phyloP scores from a whole-genome alignment of 75 land plant species.

The Picea sitchensis region DNA sequence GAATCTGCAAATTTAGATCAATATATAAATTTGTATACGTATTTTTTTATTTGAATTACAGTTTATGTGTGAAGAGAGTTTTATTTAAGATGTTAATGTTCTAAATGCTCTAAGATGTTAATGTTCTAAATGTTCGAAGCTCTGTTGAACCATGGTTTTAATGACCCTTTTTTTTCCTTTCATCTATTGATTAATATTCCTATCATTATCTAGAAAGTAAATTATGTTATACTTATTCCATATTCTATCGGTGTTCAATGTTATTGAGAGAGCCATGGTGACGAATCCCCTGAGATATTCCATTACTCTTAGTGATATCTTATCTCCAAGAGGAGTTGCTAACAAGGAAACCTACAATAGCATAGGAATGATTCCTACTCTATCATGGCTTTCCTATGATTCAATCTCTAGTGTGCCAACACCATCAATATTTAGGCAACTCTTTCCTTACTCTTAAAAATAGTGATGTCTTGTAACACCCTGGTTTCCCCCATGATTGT shows the following conservation, averaged over 20 bases:
- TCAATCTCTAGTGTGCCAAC: constrained; percentile 53
- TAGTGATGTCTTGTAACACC: constrained; percentile 39
- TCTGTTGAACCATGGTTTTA: constrained; percentile 69
- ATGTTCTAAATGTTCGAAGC: no score
- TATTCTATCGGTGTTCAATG: constrained; percentile 18
- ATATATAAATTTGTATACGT: no score
- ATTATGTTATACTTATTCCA: neutral
- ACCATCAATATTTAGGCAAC: constrained; percentile 77
- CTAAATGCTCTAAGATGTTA: no score
- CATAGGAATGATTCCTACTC: constrained; percentile 49
- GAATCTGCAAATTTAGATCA: no score
- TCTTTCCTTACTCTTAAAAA: constrained; percentile 58
- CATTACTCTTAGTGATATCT: constrained; percentile 53
- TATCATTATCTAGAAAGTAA: constrained; percentile 12
- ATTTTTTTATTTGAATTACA: no score
- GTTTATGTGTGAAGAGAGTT: no score
- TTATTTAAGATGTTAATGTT: no score
- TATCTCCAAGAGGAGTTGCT: constrained; percentile 71
- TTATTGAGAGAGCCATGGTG: constrained; percentile 43
- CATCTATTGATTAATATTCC: neutral
- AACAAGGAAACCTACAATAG: constrained; percentile 65
- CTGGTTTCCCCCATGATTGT: no score
- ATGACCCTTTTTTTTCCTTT: constrained; percentile 45
- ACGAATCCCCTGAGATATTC: constrained; percentile 45
- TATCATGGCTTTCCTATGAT: constrained; percentile 55